Base-by-base conservation (phyloP, 2,329 filamentous ascomycete species). In the Sporothrix dimorphospora region DNA sequence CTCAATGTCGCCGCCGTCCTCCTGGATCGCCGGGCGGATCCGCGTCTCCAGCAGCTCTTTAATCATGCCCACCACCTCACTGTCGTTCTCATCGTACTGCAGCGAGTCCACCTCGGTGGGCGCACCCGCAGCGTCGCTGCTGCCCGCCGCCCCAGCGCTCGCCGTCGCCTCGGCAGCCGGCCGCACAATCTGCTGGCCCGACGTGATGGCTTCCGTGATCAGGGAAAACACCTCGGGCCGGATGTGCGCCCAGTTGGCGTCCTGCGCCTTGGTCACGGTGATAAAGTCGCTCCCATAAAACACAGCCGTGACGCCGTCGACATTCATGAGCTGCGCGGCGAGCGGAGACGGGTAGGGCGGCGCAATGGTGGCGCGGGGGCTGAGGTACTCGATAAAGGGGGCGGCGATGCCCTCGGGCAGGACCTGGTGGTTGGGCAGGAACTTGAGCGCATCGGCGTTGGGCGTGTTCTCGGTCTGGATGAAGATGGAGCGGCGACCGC, bases 201-300 rank as follows among this genome's bases (percentile, higher is more conserved):
- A 90, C 0, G 93, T 96, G 73, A 99, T 90, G 49, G 92, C 91
- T 82, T 98, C 95, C 67, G 94, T 98, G 81, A 99, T 98, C 73
- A 98, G 85, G 74, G 93, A 92, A 82, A 98, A 99, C 40, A 98
- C 90, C 81, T 99, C 96, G 1, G 96, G 95, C 78, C 96, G 96
- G 78, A 99, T 90, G 80, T 98, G 94, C 51, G 93, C 92, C 96
- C 96, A 99, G 78, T 94, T 93, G 3, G 92, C 92, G 76, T 96
- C 92, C 75, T 90, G 87, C 65, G 93, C 89, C 82, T 99, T 99
- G 57, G 92, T 98, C 47, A 99, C 92, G 14, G 96, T 99, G 82
- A 99, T 98, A 84, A 97, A 98, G 81, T 99, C 94, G 45, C 89
- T 84, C 69, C 95, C 96, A 82, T 97, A 98, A 83, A 98, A 98